Base-by-base conservation (phyloP, 108 stramenopile genomes). In the Hondaea fermentalgiana region DNA sequence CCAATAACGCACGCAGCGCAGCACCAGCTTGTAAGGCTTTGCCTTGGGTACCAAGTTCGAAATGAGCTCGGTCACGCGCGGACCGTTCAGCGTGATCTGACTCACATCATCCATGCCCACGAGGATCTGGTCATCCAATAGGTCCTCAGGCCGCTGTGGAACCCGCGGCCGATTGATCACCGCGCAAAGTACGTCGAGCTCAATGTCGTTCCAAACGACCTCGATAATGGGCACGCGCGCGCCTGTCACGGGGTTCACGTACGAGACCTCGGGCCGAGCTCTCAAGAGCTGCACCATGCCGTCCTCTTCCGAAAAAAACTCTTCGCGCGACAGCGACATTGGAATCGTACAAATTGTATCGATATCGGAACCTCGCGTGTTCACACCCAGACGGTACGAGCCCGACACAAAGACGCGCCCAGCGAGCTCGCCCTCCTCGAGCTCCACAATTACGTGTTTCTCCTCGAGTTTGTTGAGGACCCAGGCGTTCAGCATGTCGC, bases 331-430 rank as follows among this genome's bases (percentile, higher is more conserved):
- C 91, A 96, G 96, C 72, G 96, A 92, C 88, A 90, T 95, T 44
- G 98, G 98, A 4, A 96, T 95, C 35, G 98, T 96, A 72, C 95
- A 95, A 12, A 94, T 88, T 23, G 89, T 57, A 89, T 95, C 99
- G 91, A 99, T 99, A 92, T 99, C 99, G 16, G 98, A 97, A 10
- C 98, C 98, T 1, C 97, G 97, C 92, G 97, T 97, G 88, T 97
- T 96, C 35, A 99, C 96, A 64, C 97, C 95, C 69, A 99, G 90
- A 51, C 97, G 94, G 91, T 98, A 98, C 57, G 95, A 96, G 17
- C 99, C 99, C 53, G 96, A 96, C 4, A 93, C 91, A 72, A 90
- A 91, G 58, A 93, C 76, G n/a, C 76, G 45, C 19, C 76, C 76
- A 1, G 76, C 76, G 45, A 53, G 28, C 49, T 83, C 76, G 49